Conservation (phyloP, 768 basidiomycete species). For the Tylopilus subfusipes region DNA sequence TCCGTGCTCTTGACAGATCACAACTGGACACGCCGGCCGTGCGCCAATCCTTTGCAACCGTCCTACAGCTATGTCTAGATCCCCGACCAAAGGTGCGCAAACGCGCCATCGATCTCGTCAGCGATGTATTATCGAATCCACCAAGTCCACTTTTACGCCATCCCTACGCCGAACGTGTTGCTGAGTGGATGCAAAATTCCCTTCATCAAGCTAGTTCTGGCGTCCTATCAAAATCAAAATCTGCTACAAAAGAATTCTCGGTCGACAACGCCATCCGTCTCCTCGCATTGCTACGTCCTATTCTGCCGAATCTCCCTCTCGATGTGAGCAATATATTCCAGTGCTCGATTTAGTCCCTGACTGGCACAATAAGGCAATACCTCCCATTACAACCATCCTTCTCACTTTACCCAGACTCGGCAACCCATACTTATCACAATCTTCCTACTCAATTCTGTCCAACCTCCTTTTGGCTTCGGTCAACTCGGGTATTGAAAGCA, state of each 20-base stretch:
- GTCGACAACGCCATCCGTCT: constrained; percentile 76
- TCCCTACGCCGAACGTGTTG: constrained; percentile 80
- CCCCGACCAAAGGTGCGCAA: constrained; percentile 91
- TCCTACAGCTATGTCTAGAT: constrained; percentile 82
- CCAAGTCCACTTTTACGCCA: constrained; percentile 75
- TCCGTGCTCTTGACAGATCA: constrained; percentile 66
- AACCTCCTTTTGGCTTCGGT: constrained; percentile 63
- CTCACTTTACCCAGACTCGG: constrained; percentile 83
- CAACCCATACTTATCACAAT: constrained; percentile 85
- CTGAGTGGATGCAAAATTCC: constrained; percentile 71
- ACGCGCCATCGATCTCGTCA: constrained; percentile 82
- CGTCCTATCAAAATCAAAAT: constrained; percentile 58
- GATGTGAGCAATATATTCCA: constrained; percentile 49
- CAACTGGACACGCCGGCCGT: constrained; percentile 65
- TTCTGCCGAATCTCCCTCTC: constrained; percentile 57
- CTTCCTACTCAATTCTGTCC: constrained; percentile 82
- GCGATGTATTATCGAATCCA: constrained; percentile 70
- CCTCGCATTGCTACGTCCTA: constrained; percentile 67
- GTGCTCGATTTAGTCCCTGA: constrained; percentile 12
- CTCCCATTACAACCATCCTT: constrained; percentile 64
- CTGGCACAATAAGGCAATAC: constrained; percentile 54
- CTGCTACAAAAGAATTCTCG: constrained; percentile 49
- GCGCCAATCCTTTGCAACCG: constrained; percentile 80
- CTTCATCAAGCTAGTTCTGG: constrained; percentile 64
- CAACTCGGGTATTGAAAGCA: constrained; percentile 46